These are phyloP conservation scores for Bipolaris oryzae DNA, from an alignment of 2,329 filamentous ascomycete genomes.

Conservation along the genomic window DNA sequence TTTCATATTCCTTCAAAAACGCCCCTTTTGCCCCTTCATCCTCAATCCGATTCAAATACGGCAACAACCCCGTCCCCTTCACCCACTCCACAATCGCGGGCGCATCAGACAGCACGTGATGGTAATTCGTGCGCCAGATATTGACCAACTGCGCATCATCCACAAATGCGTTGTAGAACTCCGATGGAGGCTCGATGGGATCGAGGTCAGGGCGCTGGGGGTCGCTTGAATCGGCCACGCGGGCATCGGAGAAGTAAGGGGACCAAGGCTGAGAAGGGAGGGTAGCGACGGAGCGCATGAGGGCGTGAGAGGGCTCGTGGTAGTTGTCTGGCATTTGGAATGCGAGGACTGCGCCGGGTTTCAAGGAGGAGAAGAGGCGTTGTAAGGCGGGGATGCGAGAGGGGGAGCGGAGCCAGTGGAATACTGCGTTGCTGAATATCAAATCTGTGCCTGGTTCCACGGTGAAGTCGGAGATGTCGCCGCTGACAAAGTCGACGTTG, in stretches of 20 bases:
- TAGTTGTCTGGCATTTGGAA: constrained; percentile 63
- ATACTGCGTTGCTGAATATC: constrained; percentile 63
- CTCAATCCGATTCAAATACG: constrained; percentile 59
- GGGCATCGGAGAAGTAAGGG: constrained; percentile 26
- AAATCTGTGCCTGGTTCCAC: constrained; percentile 43
- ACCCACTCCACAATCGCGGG: constrained; percentile 65
- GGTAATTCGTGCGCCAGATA: constrained; percentile 62
- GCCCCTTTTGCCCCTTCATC: constrained; percentile 46
- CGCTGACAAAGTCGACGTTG: constrained; percentile 53
- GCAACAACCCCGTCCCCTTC: constrained; percentile 62
- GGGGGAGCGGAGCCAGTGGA: constrained; percentile 61
- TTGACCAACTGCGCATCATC: constrained; percentile 52
- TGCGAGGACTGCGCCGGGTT: constrained; percentile 58
- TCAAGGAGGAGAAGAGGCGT: constrained; percentile 51
- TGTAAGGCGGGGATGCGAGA: constrained; percentile 55
- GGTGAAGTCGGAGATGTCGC: constrained; percentile 54
- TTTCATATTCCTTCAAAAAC: constrained; percentile 58
- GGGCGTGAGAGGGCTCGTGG: constrained; percentile 54
- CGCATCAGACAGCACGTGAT: constrained; percentile 58
- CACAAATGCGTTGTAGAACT: constrained; percentile 58
- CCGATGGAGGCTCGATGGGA: constrained; percentile 55
- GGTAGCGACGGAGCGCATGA: constrained; percentile 56
- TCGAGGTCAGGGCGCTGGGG: constrained; percentile 49
- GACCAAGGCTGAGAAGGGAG: constrained; percentile 49
- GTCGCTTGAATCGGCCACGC: constrained; percentile 23